Evolutionary conservation across 345 rosid genomes (phyloP).

Genomic region (Anacardium occidentale): DNA sequence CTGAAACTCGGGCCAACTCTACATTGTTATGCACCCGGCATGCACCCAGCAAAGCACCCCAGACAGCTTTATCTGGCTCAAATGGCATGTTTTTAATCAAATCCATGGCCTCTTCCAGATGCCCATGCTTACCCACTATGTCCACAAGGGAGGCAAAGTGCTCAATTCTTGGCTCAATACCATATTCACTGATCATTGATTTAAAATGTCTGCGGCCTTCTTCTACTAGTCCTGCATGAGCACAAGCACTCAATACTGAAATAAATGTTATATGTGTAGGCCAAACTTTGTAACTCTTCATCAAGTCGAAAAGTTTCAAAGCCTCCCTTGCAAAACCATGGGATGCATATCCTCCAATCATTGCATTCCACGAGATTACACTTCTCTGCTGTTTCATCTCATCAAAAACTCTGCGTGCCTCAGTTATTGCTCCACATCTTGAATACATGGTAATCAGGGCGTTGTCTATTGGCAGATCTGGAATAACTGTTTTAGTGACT

Average conservation of each 20-base stretch:
- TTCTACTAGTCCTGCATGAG: slow-evolving; percentile 60
- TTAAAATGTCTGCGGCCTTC: slow-evolving; percentile 52
- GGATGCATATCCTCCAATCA: slow-evolving; percentile 79
- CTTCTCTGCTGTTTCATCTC: slow-evolving; percentile 44
- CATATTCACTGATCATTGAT: slow-evolving; percentile 51
- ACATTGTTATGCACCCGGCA: slow-evolving; percentile 56
- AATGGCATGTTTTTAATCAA: slow-evolving; percentile 57
- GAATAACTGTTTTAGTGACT: slow-evolving; percentile 43
- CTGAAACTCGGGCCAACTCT: slow-evolving; percentile 54
- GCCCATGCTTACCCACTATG: slow-evolving; percentile 54
- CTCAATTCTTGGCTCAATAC: slow-evolving; percentile 55
- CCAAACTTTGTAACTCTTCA: slow-evolving; percentile 45
- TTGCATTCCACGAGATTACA: slow-evolving; percentile 81
- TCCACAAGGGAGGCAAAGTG: slow-evolving; percentile 67
- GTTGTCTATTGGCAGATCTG: slow-evolving; percentile 58
- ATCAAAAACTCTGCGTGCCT: slow-evolving; percentile 49
- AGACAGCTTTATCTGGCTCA: slow-evolving; percentile 61
- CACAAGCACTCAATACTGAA: slow-evolving; percentile 67
- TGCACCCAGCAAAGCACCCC: slow-evolving; percentile 81
- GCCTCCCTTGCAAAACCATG: slow-evolving; percentile 64
- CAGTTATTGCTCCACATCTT: slow-evolving; percentile 57
- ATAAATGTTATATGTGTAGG: slow-evolving; percentile 69
- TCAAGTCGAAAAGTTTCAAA: slow-evolving; percentile 44
- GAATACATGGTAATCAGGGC: slow-evolving; percentile 72
- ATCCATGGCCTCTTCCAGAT: slow-evolving; percentile 55